phyloP scores from a whole-genome alignment of 805 yeast species.

The Candida andamanensis region DNA sequence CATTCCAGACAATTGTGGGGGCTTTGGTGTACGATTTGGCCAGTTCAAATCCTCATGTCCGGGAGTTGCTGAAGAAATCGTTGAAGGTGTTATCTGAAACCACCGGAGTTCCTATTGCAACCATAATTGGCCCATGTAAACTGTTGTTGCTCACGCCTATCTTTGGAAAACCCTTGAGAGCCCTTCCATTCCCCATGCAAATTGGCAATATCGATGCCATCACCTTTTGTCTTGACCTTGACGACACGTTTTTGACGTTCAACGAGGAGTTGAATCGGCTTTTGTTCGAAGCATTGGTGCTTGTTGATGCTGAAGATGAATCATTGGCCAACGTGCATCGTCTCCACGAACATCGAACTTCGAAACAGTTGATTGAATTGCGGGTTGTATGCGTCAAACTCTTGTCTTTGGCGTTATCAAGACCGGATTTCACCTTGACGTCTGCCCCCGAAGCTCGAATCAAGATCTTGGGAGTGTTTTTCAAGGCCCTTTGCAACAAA shows the following conservation, averaged over 20 bases:
- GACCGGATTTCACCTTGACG: slow-evolving; percentile 74
- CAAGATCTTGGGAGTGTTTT: slow-evolving; percentile 86
- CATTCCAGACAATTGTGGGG: slow-evolving; percentile 79
- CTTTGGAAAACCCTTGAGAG: slow-evolving; percentile 93
- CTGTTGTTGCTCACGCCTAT: slow-evolving; percentile 83
- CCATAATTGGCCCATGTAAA: slow-evolving; percentile 78
- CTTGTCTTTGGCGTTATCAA: slow-evolving; percentile 75
- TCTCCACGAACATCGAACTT: slow-evolving; percentile 78
- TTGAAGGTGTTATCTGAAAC: slow-evolving; percentile 63
- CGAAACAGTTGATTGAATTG: slow-evolving; percentile 81
- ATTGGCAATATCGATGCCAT: slow-evolving; percentile 97
- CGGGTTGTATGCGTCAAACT: slow-evolving; percentile 86
- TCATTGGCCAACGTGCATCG: slow-evolving; percentile 85
- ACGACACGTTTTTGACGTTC: slow-evolving; percentile 74
- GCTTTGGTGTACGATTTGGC: slow-evolving; percentile 89
- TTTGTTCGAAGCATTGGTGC: slow-evolving; percentile 82
- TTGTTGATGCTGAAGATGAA: slow-evolving; percentile 97
- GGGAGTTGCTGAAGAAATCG: slow-evolving; percentile 75
- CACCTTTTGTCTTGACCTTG: slow-evolving; percentile 81
- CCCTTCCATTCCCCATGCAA: slow-evolving; percentile 97
- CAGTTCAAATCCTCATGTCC: slow-evolving; percentile 76
- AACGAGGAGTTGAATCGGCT: slow-evolving; percentile 85
- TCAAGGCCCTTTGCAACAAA: slow-evolving; percentile 83
- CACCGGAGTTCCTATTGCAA: slow-evolving; percentile 63
- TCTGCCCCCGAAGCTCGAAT: slow-evolving; percentile 76